Percentiles rank a stretch among this genome's conserved stretches.
These are phyloP conservation scores for Fusarium sp. DNA, from an alignment of 2,329 filamentous ascomycete genomes.

Conservation along the genomic window DNA sequence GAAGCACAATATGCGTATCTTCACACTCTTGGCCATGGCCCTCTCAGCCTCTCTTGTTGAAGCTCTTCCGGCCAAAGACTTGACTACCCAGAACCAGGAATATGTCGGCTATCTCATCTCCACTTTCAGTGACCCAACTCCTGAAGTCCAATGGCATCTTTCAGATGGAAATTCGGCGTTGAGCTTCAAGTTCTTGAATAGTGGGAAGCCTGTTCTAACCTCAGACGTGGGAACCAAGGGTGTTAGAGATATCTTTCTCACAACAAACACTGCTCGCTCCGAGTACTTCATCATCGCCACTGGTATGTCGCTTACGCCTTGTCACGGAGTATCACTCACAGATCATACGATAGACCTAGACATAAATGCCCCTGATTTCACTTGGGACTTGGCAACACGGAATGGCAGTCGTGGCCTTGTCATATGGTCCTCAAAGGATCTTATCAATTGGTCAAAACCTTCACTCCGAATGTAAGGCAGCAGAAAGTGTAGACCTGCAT, in stretches of 20 bases:
- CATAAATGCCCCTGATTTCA: constrained; percentile 53
- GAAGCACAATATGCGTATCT: constrained; percentile 3
- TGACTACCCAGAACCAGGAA: not conserved
- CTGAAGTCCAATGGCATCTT: constrained; percentile 52
- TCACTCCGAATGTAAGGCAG: constrained; percentile 25
- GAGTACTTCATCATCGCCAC: constrained; percentile 55
- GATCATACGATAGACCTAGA: constrained; percentile 50
- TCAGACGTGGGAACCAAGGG: constrained; percentile 54
- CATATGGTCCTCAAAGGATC: constrained; percentile 54
- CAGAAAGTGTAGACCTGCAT: accelerated
- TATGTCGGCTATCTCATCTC: constrained; percentile 54
- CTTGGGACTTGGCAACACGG: constrained; percentile 54
- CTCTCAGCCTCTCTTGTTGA: constrained; percentile 16
- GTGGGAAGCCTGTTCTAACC: constrained; percentile 50
- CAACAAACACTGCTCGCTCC: constrained; percentile 52
- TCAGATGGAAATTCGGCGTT: constrained; percentile 52
- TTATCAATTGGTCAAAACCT: constrained; percentile 54
- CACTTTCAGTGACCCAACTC: constrained; percentile 53
- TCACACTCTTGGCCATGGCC: constrained; percentile 9
- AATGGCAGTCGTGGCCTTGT: constrained; percentile 54
- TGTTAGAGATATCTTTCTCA: constrained; percentile 54
- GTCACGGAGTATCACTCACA: not conserved
- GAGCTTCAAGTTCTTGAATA: constrained; percentile 52
- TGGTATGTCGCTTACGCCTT: constrained; percentile 37
- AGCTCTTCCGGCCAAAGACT: constrained; percentile 15